Percentiles rank a stretch among this genome's conserved stretches.
phyloP scores from a whole-genome alignment of 768 basidiomycete species.

The Dendrothele bispora region DNA sequence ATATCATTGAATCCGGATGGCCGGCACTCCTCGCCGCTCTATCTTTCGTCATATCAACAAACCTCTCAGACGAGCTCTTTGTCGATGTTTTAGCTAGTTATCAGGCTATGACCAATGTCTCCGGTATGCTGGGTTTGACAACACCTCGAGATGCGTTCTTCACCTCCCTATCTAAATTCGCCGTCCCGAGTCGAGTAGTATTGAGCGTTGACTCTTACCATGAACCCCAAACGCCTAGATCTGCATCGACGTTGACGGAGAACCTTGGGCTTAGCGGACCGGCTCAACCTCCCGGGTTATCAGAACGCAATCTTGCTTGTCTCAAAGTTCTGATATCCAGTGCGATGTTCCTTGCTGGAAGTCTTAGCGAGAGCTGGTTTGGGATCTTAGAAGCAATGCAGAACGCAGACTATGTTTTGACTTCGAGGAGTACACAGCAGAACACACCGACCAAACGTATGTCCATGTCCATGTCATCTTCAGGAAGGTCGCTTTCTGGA shows the following conservation, averaged over 20 bases:
- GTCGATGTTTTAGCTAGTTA: slow-evolving; percentile 81
- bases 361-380: slow-evolving; percentile 91
- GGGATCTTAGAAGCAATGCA: slow-evolving; percentile 87
- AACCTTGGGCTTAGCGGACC: slow-evolving; percentile 61
- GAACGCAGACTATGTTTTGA: slow-evolving; percentile 92
- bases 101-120: slow-evolving; percentile 83
- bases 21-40: slow-evolving; percentile 89
- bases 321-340: slow-evolving; percentile 79
- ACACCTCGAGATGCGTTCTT: slow-evolving; percentile 95
- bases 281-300: slow-evolving; percentile 68
- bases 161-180: slow-evolving; percentile 84
- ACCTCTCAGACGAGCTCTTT: slow-evolving; percentile 90
- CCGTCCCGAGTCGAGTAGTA: slow-evolving; percentile 89
- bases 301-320: slow-evolving; percentile 89
- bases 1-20: slow-evolving; percentile 88
- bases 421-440: slow-evolving; percentile 49
- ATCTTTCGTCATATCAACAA: slow-evolving; percentile 87
- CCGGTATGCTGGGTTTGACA: slow-evolving; percentile 80
- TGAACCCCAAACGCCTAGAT: slow-evolving; percentile 60
- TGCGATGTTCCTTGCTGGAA: slow-evolving; percentile 82
- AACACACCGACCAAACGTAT: slow-evolving; percentile 30
- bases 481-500: slow-evolving; percentile 7
- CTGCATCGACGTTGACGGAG: slow-evolving; percentile 60
- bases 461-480: slow-evolving; percentile 29
- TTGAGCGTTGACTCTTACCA: slow-evolving; percentile 60